Conservation (phyloP, 805 yeast species). For the Pichia occidentalis region DNA sequence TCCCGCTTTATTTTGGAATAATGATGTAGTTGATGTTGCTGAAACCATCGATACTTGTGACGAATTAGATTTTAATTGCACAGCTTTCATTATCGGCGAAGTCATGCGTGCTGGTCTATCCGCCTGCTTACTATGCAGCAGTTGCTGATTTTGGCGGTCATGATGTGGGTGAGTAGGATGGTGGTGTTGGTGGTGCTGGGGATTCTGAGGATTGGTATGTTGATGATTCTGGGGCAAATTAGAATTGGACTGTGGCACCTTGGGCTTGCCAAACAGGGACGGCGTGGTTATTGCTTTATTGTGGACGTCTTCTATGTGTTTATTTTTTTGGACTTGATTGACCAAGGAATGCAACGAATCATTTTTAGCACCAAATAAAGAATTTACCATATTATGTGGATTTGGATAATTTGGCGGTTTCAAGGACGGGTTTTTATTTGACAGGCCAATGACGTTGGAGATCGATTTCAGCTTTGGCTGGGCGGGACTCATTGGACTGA, state of each 20-base stretch:
- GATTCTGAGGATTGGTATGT: background rate
- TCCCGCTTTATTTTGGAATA: conserved; percentile 2
- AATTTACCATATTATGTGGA: background rate
- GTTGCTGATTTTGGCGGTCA: conserved; percentile 1
- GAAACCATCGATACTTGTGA: background rate
- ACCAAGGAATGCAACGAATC: conserved; percentile 4
- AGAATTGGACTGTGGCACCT: no score
- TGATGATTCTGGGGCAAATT: background rate
- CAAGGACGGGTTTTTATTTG: no score
- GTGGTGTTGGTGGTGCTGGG: background rate
- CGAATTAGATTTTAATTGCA: no score
- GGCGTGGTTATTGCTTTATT: background rate
- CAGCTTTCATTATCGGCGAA: no score
- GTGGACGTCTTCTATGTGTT: background rate
- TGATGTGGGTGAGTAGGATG: background rate
- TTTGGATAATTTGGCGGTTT: no score
- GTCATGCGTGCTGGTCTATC: no score
- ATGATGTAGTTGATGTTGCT: conserved; percentile 2
- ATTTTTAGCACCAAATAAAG: conserved; percentile 5
- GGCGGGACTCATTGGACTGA: conserved; percentile 2
- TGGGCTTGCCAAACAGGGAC: no score
- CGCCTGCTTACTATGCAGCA: no score
- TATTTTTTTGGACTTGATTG: background rate
- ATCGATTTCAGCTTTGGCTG: conserved; percentile 6
- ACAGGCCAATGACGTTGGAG: background rate